Evolutionary conservation across 129 eudicot genomes (phyloP).

Genomic region (Artemisia argyi): DNA sequence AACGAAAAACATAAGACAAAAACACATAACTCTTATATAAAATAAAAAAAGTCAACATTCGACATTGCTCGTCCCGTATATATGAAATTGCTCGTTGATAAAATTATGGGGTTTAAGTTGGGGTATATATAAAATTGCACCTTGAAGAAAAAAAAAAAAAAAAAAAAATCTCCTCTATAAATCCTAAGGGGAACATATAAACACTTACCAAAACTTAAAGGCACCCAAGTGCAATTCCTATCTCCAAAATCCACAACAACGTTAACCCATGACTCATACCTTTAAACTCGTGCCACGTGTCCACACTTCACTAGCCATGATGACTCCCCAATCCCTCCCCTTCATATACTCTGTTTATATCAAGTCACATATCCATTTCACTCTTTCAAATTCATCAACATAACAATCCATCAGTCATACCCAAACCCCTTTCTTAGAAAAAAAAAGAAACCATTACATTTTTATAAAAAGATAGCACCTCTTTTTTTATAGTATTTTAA

Average conservation of each 20-base stretch:
- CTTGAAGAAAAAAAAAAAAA: too few species aligned
- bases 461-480: background rate
- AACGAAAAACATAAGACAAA: too few species aligned
- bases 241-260: constrained; percentile 20
- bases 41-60: too few species aligned
- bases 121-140: too few species aligned
- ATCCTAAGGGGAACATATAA: background rate
- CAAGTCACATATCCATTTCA: background rate
- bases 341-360: constrained; percentile 20
- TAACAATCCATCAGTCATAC: background rate
- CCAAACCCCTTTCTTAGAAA: background rate
- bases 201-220: background rate
- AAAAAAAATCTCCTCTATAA: background rate
- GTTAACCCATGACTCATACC: constrained; percentile 25
- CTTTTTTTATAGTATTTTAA: too few species aligned
- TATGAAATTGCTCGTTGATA: too few species aligned
- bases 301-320: constrained; percentile 28
- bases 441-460: background rate
- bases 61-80: too few species aligned
- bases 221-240: constrained; percentile 4
- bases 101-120: too few species aligned
- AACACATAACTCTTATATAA: too few species aligned
- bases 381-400: too few species aligned
- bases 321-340: constrained; percentile 28
- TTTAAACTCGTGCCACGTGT: constrained; percentile 31